These are phyloP conservation scores for Paramecium primaurelia DNA, from an alignment of 73 alveolate species.

Conservation along the genomic window DNA sequence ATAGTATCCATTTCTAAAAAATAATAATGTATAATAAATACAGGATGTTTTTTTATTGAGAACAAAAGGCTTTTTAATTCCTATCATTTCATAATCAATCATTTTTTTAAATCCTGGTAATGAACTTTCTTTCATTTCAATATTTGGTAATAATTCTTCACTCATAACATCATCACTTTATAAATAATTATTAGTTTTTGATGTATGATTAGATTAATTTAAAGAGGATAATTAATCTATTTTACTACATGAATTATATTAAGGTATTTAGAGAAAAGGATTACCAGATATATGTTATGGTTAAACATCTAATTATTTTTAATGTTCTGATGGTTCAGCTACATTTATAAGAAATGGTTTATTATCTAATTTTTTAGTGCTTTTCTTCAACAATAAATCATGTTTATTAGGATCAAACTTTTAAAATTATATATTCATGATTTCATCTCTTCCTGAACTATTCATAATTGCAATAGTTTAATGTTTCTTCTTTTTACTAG, in stretches of 20 bases:
- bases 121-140: not conserved
- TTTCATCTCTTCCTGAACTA: not conserved
- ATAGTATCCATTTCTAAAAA: not conserved
- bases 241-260: not conserved
- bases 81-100: not conserved
- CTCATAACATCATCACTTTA: constrained; percentile 7
- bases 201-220: not conserved
- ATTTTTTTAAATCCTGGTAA: not conserved
- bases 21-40: not conserved
- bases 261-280: not conserved
- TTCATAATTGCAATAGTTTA: not conserved
- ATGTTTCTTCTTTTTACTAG: not conserved
- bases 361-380: not conserved
- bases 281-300: not conserved
- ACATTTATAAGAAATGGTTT: not conserved
- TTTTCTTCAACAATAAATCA: not conserved
- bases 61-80: not conserved
- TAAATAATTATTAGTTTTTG: not conserved
- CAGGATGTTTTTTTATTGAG: not conserved
- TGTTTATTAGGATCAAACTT: not conserved
- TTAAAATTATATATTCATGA: not conserved
- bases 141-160: not conserved
- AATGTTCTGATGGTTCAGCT: not conserved
- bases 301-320: not conserved
- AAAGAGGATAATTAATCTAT: not conserved